Percentiles rank a stretch among this genome's conserved stretches.
phyloP scores from a whole-genome alignment of 495 filamentous ascomycete species.

The Xylaria flabelliformis region DNA sequence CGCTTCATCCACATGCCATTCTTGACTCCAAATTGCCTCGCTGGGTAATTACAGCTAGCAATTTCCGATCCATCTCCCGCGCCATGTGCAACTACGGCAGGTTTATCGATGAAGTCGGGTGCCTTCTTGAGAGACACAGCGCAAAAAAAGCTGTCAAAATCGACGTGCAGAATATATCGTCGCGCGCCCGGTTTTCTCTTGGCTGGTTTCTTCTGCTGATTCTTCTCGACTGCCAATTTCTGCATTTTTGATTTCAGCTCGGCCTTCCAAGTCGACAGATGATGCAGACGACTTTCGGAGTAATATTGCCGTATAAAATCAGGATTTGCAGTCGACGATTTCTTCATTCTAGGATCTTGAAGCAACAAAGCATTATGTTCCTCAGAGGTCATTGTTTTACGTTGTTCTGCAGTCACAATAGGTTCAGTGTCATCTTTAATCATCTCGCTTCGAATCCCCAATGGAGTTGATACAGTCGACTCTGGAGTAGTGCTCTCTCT shows the following conservation, averaged over 20 bases:
- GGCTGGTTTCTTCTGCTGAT: conserved; percentile 44
- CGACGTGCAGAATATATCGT: conserved; percentile 90
- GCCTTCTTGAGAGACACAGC: conserved; percentile 82
- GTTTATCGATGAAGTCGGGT: conserved; percentile 79
- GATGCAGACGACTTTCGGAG: conserved; percentile 89
- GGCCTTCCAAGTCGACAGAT: conserved; percentile 94
- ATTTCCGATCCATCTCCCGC: conserved; percentile 88
- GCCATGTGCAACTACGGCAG: conserved; percentile 88
- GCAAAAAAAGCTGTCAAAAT: conserved; percentile 98
- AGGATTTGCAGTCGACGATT: conserved; percentile 86
- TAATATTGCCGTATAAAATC: conserved; percentile 95
- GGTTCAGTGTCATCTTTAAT: conserved; percentile 30
- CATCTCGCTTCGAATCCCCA: conserved; percentile 29
- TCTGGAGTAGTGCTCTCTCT: not conserved
- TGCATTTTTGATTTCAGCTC: conserved; percentile 88
- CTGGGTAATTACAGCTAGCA: conserved; percentile 95
- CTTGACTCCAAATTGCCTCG: conserved; percentile 82
- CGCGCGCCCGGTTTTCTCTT: conserved; percentile 63
- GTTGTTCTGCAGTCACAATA: conserved; percentile 34
- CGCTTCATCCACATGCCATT: conserved; percentile 99
- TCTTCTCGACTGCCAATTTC: conserved; percentile 69
- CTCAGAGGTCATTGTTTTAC: conserved; percentile 73
- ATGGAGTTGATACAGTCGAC: not conserved
- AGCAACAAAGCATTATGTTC: conserved; percentile 87
- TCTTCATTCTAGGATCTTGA: conserved; percentile 79